These are phyloP conservation scores for Magnaporthiopsis incrustans DNA, from an alignment of 2,329 filamentous ascomycete species.

Conservation along the genomic window DNA sequence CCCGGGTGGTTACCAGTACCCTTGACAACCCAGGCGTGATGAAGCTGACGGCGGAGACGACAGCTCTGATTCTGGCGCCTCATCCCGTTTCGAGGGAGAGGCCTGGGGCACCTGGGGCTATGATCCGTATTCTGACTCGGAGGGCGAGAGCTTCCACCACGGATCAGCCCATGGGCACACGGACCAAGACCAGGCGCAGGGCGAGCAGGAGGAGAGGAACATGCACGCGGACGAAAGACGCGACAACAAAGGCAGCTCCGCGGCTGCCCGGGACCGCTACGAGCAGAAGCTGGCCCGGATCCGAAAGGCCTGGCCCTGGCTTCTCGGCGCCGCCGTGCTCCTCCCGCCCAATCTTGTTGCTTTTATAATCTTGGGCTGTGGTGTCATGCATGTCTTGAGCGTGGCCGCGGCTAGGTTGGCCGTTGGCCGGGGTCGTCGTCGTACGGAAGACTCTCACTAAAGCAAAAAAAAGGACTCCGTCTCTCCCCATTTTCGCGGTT, in stretches of 20 bases:
- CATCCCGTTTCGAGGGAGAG: not conserved
- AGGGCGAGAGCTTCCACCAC: slow-evolving; percentile 11
- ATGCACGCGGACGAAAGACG: slow-evolving; percentile 17
- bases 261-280: slow-evolving; percentile 21
- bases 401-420: slow-evolving; percentile 14
- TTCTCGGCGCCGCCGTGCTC: slow-evolving; percentile 37
- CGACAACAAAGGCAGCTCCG: slow-evolving; percentile 21
- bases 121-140: not conserved
- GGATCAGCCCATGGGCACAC: slow-evolving; percentile 2
- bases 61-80: not conserved
- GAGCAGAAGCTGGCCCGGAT: slow-evolving; percentile 32
- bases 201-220: slow-evolving; percentile 24
- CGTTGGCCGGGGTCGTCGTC: not conserved
- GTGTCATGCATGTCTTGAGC: slow-evolving; percentile 31
- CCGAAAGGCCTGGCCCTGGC: slow-evolving; percentile 32
- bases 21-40: slow-evolving; percentile 35
- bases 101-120: not conserved
- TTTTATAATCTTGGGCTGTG: slow-evolving; percentile 26
- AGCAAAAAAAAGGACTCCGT: not conserved
- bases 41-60: slow-evolving; percentile 18
- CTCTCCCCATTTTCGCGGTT: not conserved
- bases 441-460: not conserved
- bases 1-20: slow-evolving; percentile 34
- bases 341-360: slow-evolving; percentile 35
- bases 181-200: slow-evolving; percentile 11